These are phyloP conservation scores for Theileria orientalis DNA, from an alignment of 169 alveolate genomes.

Conservation along the genomic window DNA sequence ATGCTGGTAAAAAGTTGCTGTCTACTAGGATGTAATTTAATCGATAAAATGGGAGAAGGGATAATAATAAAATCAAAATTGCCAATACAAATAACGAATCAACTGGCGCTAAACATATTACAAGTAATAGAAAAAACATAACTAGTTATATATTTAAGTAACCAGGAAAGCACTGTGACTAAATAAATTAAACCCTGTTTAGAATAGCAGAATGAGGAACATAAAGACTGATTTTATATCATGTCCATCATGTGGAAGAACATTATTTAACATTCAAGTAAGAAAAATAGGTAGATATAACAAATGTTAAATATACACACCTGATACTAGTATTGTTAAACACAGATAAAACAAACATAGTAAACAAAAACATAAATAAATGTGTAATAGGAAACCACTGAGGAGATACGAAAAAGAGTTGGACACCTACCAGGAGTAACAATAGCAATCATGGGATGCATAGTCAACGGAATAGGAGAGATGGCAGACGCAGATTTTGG, in stretches of 20 bases:
- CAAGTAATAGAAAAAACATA: conserved; percentile 26
- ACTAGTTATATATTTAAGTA: not conserved
- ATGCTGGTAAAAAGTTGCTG: conserved; percentile 35
- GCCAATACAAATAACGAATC: conserved; percentile 43
- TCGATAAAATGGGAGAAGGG: conserved; percentile 65
- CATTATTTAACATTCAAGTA: conserved; percentile 80
- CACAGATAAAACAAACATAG: no score
- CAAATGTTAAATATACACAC: no score
- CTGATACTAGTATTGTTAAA: no score
- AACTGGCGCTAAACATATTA: conserved; percentile 38
- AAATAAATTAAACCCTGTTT: not conserved
- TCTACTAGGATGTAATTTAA: conserved; percentile 27
- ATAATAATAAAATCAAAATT: conserved; percentile 24
- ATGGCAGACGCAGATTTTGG: conserved; percentile 92
- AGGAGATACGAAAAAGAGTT: conserved; percentile 72
- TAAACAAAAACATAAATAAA: no score
- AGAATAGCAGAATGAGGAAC: conserved; percentile 82
- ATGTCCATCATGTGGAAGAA: conserved; percentile 89
- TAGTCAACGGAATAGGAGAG: conserved; percentile 89
- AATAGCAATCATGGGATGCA: conserved; percentile 88
- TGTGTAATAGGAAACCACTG: conserved; percentile 79
- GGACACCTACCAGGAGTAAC: conserved; percentile 87
- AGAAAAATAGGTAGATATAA: not conserved
- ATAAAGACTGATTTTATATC: conserved; percentile 85
- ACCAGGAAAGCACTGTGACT: no score